phyloP scores from a whole-genome alignment of 345 rosid genomes.

The Salix caprea region DNA sequence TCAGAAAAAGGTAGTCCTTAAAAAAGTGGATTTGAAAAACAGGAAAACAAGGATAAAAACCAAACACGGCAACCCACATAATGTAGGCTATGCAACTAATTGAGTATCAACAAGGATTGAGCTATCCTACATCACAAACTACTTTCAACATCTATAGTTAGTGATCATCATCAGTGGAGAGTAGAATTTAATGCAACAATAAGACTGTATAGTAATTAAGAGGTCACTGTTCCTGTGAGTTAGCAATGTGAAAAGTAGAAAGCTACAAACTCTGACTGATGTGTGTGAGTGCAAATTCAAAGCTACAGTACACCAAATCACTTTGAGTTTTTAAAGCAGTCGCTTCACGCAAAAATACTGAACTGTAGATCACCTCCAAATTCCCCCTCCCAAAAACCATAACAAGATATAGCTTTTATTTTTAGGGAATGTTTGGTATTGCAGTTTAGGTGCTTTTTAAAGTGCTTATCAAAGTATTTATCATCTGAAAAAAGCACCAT shows the following conservation, averaged over 20 bases:
- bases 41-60: neutral
- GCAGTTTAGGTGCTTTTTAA: too few relatives aligned
- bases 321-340: neutral
- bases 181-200: neutral
- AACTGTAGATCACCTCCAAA: neutral
- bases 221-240: neutral
- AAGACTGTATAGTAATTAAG: neutral
- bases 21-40: neutral
- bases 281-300: neutral
- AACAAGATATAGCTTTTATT: neutral
- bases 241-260: neutral
- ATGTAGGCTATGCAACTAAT: neutral
- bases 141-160: neutral
- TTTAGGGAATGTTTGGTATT: too few relatives aligned
- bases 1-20: neutral
- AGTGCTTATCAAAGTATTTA: too few relatives aligned
- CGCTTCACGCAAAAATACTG: neutral
- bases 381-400: neutral
- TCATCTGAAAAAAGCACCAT: too few relatives aligned
- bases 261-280: neutral
- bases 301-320: neutral
- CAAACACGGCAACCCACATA: neutral
- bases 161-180: neutral
- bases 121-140: neutral
- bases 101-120: neutral